Conservation (phyloP, 768 basidiomycete genomes). For the Pholiota molesta region DNA sequence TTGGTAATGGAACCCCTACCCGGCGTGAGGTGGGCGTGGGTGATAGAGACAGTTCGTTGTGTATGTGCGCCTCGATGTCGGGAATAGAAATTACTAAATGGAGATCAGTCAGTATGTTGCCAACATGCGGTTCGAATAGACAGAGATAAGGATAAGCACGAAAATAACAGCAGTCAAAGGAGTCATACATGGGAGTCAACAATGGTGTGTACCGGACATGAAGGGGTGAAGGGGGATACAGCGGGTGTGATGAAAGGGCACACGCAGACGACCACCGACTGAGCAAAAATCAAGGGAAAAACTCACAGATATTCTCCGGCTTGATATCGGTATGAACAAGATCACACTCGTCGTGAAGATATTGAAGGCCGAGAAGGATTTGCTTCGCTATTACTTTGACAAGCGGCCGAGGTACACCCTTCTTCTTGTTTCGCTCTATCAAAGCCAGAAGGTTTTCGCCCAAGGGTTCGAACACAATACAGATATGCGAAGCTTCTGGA, state of each 20-base stretch:
- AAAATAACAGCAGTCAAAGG: slow-evolving; percentile 27
- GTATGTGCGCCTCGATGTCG: slow-evolving; percentile 76
- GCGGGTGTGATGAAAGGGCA: slow-evolving; percentile 10
- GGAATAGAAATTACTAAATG: slow-evolving; percentile 79
- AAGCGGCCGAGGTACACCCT: slow-evolving; percentile 78
- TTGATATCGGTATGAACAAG: slow-evolving; percentile 94
- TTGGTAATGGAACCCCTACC: slow-evolving; percentile 77
- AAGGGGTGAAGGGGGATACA: slow-evolving; percentile 10
- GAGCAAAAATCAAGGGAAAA: slow-evolving; percentile 11
- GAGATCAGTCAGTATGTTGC: slow-evolving; percentile 27
- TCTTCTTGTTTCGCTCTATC: slow-evolving; percentile 78
- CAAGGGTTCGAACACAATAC: slow-evolving; percentile 89
- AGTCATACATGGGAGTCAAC: slow-evolving; percentile 23
- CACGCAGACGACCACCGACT: slow-evolving; percentile 3
- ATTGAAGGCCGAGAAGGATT: slow-evolving; percentile 85
- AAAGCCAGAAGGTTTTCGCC: slow-evolving; percentile 78
- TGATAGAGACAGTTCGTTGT: slow-evolving; percentile 65
- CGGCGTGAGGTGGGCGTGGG: slow-evolving; percentile 78
- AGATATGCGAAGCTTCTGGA: slow-evolving; percentile 77
- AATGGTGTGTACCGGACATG: slow-evolving; percentile 10
- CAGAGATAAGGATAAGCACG: slow-evolving; percentile 30
- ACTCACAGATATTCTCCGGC: slow-evolving; percentile 93
- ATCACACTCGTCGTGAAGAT: slow-evolving; percentile 91
- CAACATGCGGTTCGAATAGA: slow-evolving; percentile 22
- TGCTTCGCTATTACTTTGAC: slow-evolving; percentile 89